Evolutionary conservation across 176 grass and related monocot genomes (phyloP), one percentile per base, ranked within the genome.

Genomic region (Triticum dicoccoides): DNA sequence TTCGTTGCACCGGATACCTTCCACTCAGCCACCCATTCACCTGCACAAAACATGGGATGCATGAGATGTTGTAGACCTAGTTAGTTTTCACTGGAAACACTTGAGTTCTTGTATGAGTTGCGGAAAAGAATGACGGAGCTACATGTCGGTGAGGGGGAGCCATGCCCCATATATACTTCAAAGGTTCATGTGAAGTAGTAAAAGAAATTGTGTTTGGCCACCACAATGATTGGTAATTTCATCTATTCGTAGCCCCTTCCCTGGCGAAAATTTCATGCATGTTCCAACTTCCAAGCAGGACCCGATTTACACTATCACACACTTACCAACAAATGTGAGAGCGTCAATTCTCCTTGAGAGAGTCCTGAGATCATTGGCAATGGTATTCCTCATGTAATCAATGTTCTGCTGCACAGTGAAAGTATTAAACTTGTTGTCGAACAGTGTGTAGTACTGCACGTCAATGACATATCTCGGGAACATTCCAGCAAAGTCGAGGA

Each of bases 11-110:
- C 64, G 0, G 24, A 32, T 45, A 86, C 82, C 30, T 71, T 34
- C 89, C 89, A 93, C 71, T 93, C 89, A 1, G 73, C 89, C 15
- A 88, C 84, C 92, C 92, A 93, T 79, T 93, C 92, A 2, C 92
- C 92, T 83, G 42, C 5, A 29, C 9, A 17, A 38, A 67, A 81
- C 38, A 66, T 6, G 3, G 0, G 1, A 68, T n/a, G 20, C 9
- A 56, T 80, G 0, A 65, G n/a, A 12, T 7, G 8, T 4, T 79
- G 23, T 13, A 8, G 9, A 11, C 15, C 17, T n/a, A 9, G 38
- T 41, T 34, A 2, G 1, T 72, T 71, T 1, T 72, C 37, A 21
- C 1, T 3, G 0, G 11, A 13, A 73, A 35, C 34, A 35, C 34
- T 35, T n/a, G n/a, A n/a, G n/a, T n/a, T 5, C 38, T 39, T 39